phyloP scores from a whole-genome alignment of 208 protist species.

The Porcisia hertigi region DNA sequence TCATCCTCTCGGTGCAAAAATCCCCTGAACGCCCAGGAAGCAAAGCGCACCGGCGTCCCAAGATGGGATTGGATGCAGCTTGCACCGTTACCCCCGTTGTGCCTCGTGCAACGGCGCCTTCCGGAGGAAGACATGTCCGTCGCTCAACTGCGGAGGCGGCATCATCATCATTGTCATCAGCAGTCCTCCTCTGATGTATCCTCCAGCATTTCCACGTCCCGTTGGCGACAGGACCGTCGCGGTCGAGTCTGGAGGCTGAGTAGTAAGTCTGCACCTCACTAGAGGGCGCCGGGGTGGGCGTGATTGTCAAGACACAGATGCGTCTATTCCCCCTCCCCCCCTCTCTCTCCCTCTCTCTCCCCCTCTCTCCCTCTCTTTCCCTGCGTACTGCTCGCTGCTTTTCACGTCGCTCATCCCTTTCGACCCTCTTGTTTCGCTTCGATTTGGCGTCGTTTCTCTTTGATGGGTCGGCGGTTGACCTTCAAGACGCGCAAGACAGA shows the following conservation, averaged over 20 bases:
- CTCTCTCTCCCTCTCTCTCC: neutral
- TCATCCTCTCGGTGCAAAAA: neutral
- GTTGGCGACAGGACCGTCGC: neutral
- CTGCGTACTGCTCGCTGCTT: no score
- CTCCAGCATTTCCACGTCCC: neutral
- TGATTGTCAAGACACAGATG: neutral
- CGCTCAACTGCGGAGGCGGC: constrained; percentile 16
- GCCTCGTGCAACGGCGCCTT: constrained; percentile 56
- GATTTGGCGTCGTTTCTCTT: no score
- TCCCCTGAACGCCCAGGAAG: neutral
- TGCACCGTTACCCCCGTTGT: constrained; percentile 55
- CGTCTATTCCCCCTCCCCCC: neutral
- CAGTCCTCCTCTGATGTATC: neutral
- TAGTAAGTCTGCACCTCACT: constrained; percentile 11
- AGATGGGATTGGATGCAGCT: constrained; percentile 40
- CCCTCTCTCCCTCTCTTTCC: neutral
- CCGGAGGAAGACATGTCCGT: constrained; percentile 26
- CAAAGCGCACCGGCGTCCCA: neutral
- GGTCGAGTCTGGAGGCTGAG: constrained; percentile 1
- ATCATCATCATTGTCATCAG: neutral
- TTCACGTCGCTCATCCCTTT: no score
- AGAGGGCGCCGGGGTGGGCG: neutral
- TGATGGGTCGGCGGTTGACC: no score
- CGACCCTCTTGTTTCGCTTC: no score
- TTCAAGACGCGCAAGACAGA: no score